Evolutionary conservation across 805 yeast species (phyloP).

Genomic region (Priceomyces haplophilus): DNA sequence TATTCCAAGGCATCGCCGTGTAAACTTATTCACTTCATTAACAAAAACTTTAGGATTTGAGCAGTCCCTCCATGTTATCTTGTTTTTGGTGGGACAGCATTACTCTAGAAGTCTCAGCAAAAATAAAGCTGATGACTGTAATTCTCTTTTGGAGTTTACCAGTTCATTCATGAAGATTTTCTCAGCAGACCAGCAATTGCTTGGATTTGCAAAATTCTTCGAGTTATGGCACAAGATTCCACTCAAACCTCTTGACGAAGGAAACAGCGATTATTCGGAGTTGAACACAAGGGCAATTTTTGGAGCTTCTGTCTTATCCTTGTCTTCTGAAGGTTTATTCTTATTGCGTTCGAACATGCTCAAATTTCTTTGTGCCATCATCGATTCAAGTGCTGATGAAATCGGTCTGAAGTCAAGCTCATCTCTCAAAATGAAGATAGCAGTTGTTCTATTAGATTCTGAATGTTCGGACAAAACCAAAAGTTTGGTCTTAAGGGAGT

Average conservation of each 20-base stretch:
- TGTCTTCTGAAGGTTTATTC: slow-evolving; percentile 47
- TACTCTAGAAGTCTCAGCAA: slow-evolving; percentile 45
- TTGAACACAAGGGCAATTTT: slow-evolving; percentile 57
- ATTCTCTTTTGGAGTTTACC: slow-evolving; percentile 67
- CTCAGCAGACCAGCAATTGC: slow-evolving; percentile 62
- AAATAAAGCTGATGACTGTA: slow-evolving; percentile 64
- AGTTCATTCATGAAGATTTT: slow-evolving; percentile 68
- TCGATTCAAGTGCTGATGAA: slow-evolving; percentile 26
- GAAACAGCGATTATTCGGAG: slow-evolving; percentile 31
- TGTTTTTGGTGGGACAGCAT: slow-evolving; percentile 80
- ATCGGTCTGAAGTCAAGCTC: slow-evolving; percentile 14
- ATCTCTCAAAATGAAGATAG: slow-evolving; percentile 50
- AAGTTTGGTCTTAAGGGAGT: slow-evolving; percentile 28
- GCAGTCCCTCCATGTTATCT: slow-evolving; percentile 63
- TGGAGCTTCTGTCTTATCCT: slow-evolving; percentile 55
- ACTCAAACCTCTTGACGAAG: slow-evolving; percentile 36
- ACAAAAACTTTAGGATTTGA: slow-evolving; percentile 70
- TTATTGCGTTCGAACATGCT: slow-evolving; percentile 50
- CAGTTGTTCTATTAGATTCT: slow-evolving; percentile 47
- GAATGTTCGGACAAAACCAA: slow-evolving; percentile 28
- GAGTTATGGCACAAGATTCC: slow-evolving; percentile 52
- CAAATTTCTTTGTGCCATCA: slow-evolving; percentile 53
- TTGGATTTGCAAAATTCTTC: slow-evolving; percentile 50
- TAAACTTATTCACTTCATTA: slow-evolving; percentile 73
- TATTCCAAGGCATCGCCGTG: slow-evolving; percentile 95